Conservation (phyloP, 352 stramenopile species). For the Halophytophthora polymorphica region DNA sequence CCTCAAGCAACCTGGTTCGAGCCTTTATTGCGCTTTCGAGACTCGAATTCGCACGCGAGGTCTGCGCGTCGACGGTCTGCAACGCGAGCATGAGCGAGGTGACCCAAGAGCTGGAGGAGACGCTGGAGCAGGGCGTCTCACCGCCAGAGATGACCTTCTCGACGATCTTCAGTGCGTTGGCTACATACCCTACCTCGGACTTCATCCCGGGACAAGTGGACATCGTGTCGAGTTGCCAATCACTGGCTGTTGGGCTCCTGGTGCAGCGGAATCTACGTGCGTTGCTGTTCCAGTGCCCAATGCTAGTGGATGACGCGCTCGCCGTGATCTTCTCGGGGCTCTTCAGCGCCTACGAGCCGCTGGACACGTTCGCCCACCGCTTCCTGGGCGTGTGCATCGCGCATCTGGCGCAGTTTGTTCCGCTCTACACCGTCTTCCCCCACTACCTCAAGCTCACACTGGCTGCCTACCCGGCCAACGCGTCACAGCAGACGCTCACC, state of each 20-base stretch:
- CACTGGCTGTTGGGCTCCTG: conserved; percentile 38
- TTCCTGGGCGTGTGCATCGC: conserved; percentile 51
- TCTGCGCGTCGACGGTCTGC: conserved; percentile 17
- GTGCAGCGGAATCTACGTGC: conserved; percentile 53
- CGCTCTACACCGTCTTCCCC: conserved; percentile 45
- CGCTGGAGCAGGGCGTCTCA: conserved; percentile 23
- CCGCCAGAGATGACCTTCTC: conserved; percentile 28
- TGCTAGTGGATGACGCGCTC: conserved; percentile 38
- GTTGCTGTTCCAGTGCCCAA: conserved; percentile 35
- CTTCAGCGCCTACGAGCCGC: conserved; percentile 49
- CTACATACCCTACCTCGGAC: conserved; percentile 10
- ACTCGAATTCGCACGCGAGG: conserved; percentile 54
- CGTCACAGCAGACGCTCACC: conserved; percentile 29
- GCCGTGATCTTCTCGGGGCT: conserved; percentile 46
- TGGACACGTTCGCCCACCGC: conserved; percentile 44
- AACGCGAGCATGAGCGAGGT: conserved; percentile 40
- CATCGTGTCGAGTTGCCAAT: conserved; percentile 34
- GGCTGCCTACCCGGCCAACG: conserved; percentile 31
- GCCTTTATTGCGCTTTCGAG: conserved; percentile 29
- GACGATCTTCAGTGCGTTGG: conserved; percentile 25
- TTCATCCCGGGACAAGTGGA: conserved; percentile 28
- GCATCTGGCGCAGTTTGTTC: conserved; percentile 42
- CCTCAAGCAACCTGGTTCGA: conserved; percentile 11
- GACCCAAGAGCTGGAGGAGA: conserved; percentile 40
- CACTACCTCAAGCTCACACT: conserved; percentile 57